Base-by-base conservation (phyloP, 345 rosid genomes). In the Eucalyptus melliodora region DNA sequence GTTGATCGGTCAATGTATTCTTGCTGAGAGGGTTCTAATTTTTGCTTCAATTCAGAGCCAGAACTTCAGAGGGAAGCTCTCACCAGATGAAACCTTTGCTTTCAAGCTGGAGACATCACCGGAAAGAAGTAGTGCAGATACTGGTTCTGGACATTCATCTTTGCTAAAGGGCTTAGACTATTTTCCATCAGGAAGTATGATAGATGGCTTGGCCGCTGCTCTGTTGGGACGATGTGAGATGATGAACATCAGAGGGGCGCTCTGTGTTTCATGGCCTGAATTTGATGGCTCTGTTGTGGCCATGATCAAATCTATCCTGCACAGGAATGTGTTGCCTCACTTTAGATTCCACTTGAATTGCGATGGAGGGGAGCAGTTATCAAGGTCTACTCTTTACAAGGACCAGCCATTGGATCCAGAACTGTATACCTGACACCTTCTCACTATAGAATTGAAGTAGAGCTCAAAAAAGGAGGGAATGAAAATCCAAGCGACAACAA, bases 131-230 rank as follows among this genome's bases (percentile, higher is more conserved):
- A 93, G 87, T 40, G 77, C 50, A 31, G 90, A 42, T 59, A 72
- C 49, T 86, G 89, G 87, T 65, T 45, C 83, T 86, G 93, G 93
- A 86, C 89, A 65, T 31, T 90, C 92, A 12, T 56, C 92, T 11
- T 90, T 95, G 89, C 89, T 93, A 82, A 92, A 93, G 86, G 95
- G 91, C 88, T 89, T 98, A 11, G 97, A 96, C 87, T 94, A 97
- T 93, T 96, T 95, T 77, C 99, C 99, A 60, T 97, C 99, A 11
- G 99, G 98, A 53, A 98, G 99, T 90, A 90, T 96, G 91, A 89
- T 95, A 17, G 98, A 98, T 83, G 99, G 99, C 90, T 89, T 97
- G 87, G 94, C 96, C 86, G 98, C 99, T 92, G 96, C 99, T 8
- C 90, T 97, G 88, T 94, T 98, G 92, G 91, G 95, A 89, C 94